Evolutionary conservation across 225 moss, liverwort and hornwort species (phyloP), one percentile per base, ranked within the genome.

Genomic region (Neckera pumila): DNA sequence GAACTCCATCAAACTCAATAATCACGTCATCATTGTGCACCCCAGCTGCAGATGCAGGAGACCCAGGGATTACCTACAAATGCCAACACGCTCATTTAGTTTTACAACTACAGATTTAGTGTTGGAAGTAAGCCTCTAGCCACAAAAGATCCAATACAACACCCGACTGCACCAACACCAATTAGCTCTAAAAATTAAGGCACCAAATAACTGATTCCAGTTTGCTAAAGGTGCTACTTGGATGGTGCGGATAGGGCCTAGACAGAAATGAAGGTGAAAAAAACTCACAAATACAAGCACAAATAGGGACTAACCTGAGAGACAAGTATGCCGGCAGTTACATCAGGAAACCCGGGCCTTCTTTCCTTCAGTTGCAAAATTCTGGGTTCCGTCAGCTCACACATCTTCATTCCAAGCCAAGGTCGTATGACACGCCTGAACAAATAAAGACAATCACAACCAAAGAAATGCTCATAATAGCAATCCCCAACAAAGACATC

Each of bases 351-450:
- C 63, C 89, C 94, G 49, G 90, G 90, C 56, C 92, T 94, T 87
- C 91, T 92, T 89, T 98, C 97, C 85, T 96, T 96, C 27, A 97
- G 75, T 89, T 98, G 97, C 85, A 86, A 45, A 66, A 96, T 94
- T 80, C 96, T 96, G 53, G 95, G 95, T 86, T 95, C 96, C 15
- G 95, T 98, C 67, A 98, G 78, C 89, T 93, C 96, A 86, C 94
- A 95, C 98, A 97, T 98, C 87, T 96, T 96, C 97, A 98, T 96
- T 89, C 98, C 98, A 83, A 98, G 96, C 98, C 98, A 98, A 73
- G 98, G 97, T 56, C 96, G 93, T 66, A 97, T 90, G 65, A 98
- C 97, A 90, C 93, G 95, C 91, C 98, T 98, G 91, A 85, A 93
- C 33, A 53, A 43, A 79, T 27, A 33, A 88, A 63, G 20, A 81